Percentiles rank a stretch among this genome's conserved stretches.
Conservation (phyloP, 306 rosid genomes). For the Prunus dulcis region DNA sequence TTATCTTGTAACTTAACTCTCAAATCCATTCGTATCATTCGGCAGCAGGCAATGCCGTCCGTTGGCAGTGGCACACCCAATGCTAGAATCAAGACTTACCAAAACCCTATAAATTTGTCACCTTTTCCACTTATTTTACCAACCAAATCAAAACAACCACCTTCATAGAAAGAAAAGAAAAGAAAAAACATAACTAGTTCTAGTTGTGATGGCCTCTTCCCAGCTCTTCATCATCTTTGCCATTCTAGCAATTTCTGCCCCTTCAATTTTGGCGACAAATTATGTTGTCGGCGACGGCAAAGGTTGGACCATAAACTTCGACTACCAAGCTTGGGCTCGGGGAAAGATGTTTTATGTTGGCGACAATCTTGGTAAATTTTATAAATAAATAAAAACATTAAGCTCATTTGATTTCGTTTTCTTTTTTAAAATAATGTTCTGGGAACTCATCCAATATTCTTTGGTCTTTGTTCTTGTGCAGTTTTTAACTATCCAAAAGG, state of each 20-base stretch:
- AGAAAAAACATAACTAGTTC: too few relatives aligned
- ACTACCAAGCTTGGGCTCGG: constrained; percentile 41
- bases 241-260: constrained; percentile 20
- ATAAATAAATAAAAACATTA: neutral
- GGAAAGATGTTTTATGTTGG: constrained; percentile 44
- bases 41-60: too few relatives aligned
- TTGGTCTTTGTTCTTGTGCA: constrained; percentile 2
- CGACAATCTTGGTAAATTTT: constrained; percentile 39
- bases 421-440: neutral
- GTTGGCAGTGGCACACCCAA: too few relatives aligned
- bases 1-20: too few relatives aligned
- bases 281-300: constrained; percentile 36
- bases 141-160: too few relatives aligned
- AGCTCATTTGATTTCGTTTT: neutral
- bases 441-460: neutral
- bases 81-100: too few relatives aligned
- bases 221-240: constrained; percentile 20
- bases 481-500: constrained; percentile 38
- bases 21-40: too few relatives aligned
- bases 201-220: constrained; percentile 27
- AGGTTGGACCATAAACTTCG: constrained; percentile 41
- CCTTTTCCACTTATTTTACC: too few relatives aligned
- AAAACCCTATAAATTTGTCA: too few relatives aligned
- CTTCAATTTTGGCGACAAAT: constrained; percentile 30
- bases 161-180: too few relatives aligned